Evolutionary conservation across 108 stramenopile genomes (phyloP), one percentile per base, ranked within the genome.

Genomic region (Epithemia pelagica): DNA sequence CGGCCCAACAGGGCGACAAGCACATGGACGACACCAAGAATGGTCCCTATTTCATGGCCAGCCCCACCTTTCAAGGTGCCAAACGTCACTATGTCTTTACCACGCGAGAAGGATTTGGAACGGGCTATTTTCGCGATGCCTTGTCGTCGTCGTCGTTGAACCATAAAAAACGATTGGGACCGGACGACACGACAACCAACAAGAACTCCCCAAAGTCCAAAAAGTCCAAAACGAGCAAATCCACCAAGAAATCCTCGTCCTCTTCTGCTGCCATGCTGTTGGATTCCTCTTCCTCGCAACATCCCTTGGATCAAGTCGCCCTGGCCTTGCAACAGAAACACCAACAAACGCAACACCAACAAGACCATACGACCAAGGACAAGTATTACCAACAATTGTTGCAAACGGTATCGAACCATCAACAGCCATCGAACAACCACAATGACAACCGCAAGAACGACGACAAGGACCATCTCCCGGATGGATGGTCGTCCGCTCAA

Each of bases 1-100:
- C 64, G 33, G 81, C 5, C 69, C 30, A 83, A 78, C 56, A 64
- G 72, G 23, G 75, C 84, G 51, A 66, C 81, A 73, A 78, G 77
- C 24, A 88, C 24, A 70, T 88, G 58, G 58, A 68, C 30, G n/a
- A n/a, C n/a, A n/a, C n/a, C n/a, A n/a, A n/a, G n/a, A n/a, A n/a
- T n/a, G n/a, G n/a, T n/a, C 69, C 76, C 1, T 94, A 90, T 59
- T 94, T 85, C 58, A 73, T 87, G 22, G 59, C 70, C 20, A 71
- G 86, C 0, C 53, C 66, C 30, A 79, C 80, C 2, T 94, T 91
- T 68, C 74, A 78, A 57, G 89, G 89, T 10, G 86, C 62, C 58
- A 90, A 88, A 64, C 84, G 77, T 63, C 84, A 91, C 70, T 94
- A 94, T 70, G 73, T 94, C 20, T 94, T 91, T 71, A 94, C 92